Evolutionary conservation across 208 protist species (phyloP), one percentile per base, ranked within the genome.

Genomic region (Novymonas esmeraldas): DNA sequence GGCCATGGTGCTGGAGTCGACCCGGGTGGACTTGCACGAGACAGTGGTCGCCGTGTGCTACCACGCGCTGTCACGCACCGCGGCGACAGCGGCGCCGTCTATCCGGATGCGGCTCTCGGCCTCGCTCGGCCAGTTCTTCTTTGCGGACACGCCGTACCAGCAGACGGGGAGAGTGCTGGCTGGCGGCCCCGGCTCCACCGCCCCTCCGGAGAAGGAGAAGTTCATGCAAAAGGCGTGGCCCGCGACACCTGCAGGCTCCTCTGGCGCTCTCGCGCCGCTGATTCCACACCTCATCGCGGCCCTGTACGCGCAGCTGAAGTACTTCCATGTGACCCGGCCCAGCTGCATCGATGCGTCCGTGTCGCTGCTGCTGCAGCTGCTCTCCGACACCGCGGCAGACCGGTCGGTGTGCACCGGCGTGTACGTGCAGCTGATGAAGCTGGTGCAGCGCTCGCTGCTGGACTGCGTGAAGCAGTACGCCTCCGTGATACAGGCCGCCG

Each of bases 401-500:
- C 49, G 20, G 18, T 18, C 29, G n/a, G 33, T 31, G 24, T 57
- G 41, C 34, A 28, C 50, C 33, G 48, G 51, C 34, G 16, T 52
- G 42, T 75, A 64, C 16, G 0, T 69, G 33, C 61, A 69, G 46
- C 20, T 75, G 0, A 69, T 75, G 70, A 68, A 69, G 55, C 70
- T 75, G n/a, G 59, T 69, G 13, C 70, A 75, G 36, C 70, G 60
- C 24, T 20, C 33, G 6, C 16, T 75, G 52, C 39, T 75, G 29
- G 39, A 58, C 36, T 41, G 52, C n/a, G 70, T 62, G 46, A 75
- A 75, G 45, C 70, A 64, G 55, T 75, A 75, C 62, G 70, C 70
- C 16, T 39, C 70, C 11, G 46, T 18, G 36, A 75, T 75, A 42
- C 70, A 75, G 31, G 38, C 41, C 3, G n/a, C 24, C 4, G 36